A percentile compares a stretch with the other conserved stretches of the same genome.
These are phyloP conservation scores for Neurospora intermedia DNA, from an alignment of 495 filamentous ascomycete species.

Conservation along the genomic window DNA sequence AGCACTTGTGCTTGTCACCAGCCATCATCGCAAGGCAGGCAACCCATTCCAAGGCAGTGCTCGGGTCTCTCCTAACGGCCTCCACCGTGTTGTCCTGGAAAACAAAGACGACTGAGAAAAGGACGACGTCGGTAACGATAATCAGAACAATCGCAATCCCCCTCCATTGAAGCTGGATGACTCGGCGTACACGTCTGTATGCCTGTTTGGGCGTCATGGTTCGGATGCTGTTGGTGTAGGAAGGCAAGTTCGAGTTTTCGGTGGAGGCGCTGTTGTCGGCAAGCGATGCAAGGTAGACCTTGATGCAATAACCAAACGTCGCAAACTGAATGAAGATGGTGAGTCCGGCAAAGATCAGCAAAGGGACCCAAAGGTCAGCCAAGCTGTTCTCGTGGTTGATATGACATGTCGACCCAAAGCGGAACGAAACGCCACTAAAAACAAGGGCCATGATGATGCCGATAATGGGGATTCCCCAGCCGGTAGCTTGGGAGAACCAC, in stretches of 20 bases:
- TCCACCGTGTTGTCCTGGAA: conserved; percentile 63
- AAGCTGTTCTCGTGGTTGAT: conserved; percentile 77
- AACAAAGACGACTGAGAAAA: conserved; percentile 85
- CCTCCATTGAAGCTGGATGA: conserved; percentile 90
- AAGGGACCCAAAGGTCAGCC: conserved; percentile 81
- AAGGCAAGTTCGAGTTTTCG: conserved; percentile 61
- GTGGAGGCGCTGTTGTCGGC: conserved; percentile 59
- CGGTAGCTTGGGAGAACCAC: conserved; percentile 66
- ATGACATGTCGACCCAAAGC: conserved; percentile 84
- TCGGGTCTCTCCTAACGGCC: conserved; percentile 40
- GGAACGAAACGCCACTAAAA: conserved; percentile 85
- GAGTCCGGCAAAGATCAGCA: conserved; percentile 67
- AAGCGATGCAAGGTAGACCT: conserved; percentile 82
- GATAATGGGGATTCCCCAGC: conserved; percentile 72
- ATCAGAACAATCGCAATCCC: conserved; percentile 77
- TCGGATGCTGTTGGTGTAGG: conserved; percentile 67
- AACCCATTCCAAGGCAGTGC: conserved; percentile 51
- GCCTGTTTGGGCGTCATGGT: conserved; percentile 81
- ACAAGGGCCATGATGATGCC: conserved; percentile 64
- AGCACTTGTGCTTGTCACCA: conserved; percentile 57
- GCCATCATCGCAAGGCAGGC: conserved; percentile 50
- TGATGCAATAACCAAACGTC: conserved; percentile 88
- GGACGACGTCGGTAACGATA: conserved; percentile 80
- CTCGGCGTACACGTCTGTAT: conserved; percentile 71
- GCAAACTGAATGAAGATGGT: conserved; percentile 72